These are phyloP conservation scores for Stramenopiles sp. DNA, from an alignment of 352 stramenopile species.

Conservation along the genomic window DNA sequence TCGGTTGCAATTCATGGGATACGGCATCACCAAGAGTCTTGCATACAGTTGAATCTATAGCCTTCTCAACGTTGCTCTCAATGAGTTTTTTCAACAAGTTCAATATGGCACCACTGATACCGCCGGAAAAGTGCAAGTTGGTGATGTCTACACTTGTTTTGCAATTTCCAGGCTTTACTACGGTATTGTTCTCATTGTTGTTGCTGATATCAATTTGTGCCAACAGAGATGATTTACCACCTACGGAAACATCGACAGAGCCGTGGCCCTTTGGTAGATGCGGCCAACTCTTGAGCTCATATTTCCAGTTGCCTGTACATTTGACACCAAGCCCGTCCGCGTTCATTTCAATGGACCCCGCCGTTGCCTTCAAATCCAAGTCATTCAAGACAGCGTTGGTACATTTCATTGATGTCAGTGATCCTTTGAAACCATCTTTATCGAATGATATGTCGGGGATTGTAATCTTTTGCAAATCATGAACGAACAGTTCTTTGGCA, in stretches of 20 bases:
- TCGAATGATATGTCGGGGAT: not conserved
- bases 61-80: not conserved
- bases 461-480: not conserved
- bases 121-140: not conserved
- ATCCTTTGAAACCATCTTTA: not conserved
- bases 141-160: not conserved
- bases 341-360: not conserved
- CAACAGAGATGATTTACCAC: not conserved
- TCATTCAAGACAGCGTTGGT: not conserved
- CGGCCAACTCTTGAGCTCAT: not conserved
- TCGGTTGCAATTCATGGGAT: not conserved
- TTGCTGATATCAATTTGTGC: not conserved
- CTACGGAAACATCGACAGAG: not conserved
- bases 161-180: not conserved
- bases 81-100: not conserved
- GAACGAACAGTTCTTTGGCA: not conserved
- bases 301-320: not conserved
- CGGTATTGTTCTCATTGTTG: not conserved
- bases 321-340: not conserved
- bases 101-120: not conserved
- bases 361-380: not conserved
- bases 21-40: not conserved
- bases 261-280: not conserved
- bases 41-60: not conserved
- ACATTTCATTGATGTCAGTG: not conserved